phyloP scores from a whole-genome alignment of 116 monocot genomes.

The Phalaenopsis hybrid region DNA sequence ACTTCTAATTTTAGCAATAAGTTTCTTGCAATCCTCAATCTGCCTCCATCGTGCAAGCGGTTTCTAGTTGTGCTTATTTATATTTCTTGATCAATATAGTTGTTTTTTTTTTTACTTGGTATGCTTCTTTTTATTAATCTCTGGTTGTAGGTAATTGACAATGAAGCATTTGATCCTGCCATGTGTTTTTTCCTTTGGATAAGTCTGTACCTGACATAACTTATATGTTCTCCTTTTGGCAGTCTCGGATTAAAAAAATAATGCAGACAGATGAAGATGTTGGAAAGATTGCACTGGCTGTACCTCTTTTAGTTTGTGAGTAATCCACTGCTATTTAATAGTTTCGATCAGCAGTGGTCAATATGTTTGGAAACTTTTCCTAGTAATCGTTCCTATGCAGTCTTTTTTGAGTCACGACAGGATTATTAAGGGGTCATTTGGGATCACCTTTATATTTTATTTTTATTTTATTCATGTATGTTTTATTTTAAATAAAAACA shows the following conservation, averaged over 20 bases:
- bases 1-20: not conserved
- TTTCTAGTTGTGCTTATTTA: not conserved
- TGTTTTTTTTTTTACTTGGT: not conserved
- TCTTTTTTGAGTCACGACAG: not conserved
- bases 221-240: slow-evolving; percentile 9
- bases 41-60: not conserved
- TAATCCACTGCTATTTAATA: slow-evolving; percentile 4
- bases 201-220: not conserved
- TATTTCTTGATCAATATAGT: not conserved
- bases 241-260: slow-evolving; percentile 90
- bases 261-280: slow-evolving; percentile 96
- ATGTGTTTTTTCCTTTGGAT: not conserved
- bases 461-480: no score
- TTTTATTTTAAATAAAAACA: no score
- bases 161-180: not conserved
- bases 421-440: not conserved
- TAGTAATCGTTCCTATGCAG: not conserved
- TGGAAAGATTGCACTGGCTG: slow-evolving; percentile 85
- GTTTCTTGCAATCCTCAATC: not conserved
- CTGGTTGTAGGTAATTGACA: not conserved
- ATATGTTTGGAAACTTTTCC: not conserved
- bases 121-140: not conserved
- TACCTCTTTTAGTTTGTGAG: slow-evolving; percentile 94
- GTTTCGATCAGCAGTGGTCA: not conserved
- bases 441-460: no score